Conservation (phyloP, 768 basidiomycete genomes). For the Boletus subcaerulescens region DNA sequence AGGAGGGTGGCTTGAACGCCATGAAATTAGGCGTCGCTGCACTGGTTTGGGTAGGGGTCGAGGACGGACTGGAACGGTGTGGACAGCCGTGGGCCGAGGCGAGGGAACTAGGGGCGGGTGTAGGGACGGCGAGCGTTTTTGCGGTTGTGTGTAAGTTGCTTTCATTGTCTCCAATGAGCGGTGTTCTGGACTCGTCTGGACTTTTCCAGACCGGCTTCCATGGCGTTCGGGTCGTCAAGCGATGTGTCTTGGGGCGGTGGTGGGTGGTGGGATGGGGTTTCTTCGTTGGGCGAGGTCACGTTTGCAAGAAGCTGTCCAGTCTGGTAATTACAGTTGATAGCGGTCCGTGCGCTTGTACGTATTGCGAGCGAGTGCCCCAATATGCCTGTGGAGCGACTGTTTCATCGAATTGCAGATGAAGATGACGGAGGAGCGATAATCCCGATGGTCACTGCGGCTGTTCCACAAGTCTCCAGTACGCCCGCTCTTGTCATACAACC, state of each 20-base stretch:
- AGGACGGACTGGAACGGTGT: conserved; percentile 40
- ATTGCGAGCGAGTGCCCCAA: background rate
- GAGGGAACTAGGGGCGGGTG: conserved; percentile 60
- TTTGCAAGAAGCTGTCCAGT: conserved; percentile 23
- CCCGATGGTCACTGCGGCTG: conserved; percentile 4
- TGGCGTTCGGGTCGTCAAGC: conserved; percentile 48
- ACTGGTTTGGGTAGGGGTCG: conserved; percentile 47
- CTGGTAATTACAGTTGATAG: conserved; percentile 1
- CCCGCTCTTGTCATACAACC: conserved; percentile 8
- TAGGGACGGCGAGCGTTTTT: conserved; percentile 61
- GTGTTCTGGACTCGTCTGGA: background rate
- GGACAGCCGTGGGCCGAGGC: conserved; percentile 38
- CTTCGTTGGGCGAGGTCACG: conserved; percentile 39
- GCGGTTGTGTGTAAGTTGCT: conserved; percentile 48
- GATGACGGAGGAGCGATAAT: conserved; percentile 14
- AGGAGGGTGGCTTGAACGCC: conserved; percentile 60
- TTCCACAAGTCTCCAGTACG: background rate
- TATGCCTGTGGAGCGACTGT: background rate
- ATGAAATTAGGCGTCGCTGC: conserved; percentile 47
- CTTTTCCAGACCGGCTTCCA: conserved; percentile 52
- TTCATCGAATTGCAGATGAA: background rate
- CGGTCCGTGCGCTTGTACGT: conserved; percentile 14
- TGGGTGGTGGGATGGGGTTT: conserved; percentile 52
- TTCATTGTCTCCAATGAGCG: background rate
- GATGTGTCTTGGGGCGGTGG: conserved; percentile 51